These are phyloP conservation scores for Acacia pycnantha DNA, from an alignment of 331 rosid genomes.

Conservation along the genomic window DNA sequence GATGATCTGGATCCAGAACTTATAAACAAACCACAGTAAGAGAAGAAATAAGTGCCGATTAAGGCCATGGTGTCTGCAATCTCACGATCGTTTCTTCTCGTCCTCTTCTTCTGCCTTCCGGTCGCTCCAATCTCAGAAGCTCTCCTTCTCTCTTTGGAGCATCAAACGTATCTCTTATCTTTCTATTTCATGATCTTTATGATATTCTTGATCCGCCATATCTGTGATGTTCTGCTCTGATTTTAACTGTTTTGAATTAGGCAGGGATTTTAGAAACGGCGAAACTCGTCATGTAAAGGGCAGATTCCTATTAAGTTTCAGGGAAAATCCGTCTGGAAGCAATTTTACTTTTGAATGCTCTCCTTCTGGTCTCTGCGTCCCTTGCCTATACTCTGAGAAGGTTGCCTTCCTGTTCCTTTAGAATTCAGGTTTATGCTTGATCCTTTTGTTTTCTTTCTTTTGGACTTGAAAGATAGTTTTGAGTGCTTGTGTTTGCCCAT, in stretches of 20 bases:
- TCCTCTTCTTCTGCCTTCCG: conserved; percentile 34
- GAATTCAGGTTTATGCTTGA: not conserved
- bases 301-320: conserved; percentile 68
- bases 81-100: conserved; percentile 26
- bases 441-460: not conserved
- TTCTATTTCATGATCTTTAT: conserved; percentile 17
- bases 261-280: conserved; percentile 38
- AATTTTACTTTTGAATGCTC: conserved; percentile 75
- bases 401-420: conserved; percentile 29
- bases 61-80: conserved; percentile 39
- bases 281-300: conserved; percentile 38
- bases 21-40: conserved; percentile 6
- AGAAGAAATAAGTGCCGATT: not conserved
- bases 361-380: conserved; percentile 85
- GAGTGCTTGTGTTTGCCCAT: not conserved
- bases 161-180: conserved; percentile 38
- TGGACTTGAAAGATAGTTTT: not conserved
- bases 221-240: conserved; percentile 19
- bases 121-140: conserved; percentile 26
- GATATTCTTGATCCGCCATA: conserved; percentile 16
- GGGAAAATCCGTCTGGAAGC: conserved; percentile 63
- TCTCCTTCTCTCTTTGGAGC: conserved; percentile 32
- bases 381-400: conserved; percentile 84
- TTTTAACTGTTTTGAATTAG: conserved; percentile 16
- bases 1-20: not conserved